Evolutionary conservation across 129 eudicot genomes (phyloP).

Genomic region (Lonicera japonica): DNA sequence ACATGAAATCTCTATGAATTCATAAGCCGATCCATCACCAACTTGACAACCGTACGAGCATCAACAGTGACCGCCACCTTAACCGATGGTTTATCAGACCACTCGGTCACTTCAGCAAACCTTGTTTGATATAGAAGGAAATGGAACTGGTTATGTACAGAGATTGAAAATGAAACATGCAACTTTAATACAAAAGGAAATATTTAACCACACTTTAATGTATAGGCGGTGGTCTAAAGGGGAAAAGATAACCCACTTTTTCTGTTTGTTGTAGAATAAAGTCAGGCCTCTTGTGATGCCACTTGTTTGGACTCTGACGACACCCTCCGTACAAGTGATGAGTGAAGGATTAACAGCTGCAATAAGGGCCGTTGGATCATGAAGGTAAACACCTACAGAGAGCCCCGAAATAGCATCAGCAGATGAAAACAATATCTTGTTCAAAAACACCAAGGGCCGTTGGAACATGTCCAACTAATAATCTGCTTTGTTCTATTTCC

Average conservation of each 20-base stretch:
- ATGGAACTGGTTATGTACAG: too few species aligned
- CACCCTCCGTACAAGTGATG: constrained; percentile 79
- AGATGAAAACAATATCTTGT: constrained; percentile 7
- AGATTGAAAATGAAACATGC: too few species aligned
- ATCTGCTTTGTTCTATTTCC: not conserved
- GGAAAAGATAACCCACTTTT: constrained; percentile 45
- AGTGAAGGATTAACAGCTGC: constrained; percentile 91
- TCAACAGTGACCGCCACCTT: constrained; percentile 99
- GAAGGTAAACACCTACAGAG: constrained; percentile 81
- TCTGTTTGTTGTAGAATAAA: constrained; percentile 75
- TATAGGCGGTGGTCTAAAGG: too few species aligned
- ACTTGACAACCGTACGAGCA: constrained; percentile 54
- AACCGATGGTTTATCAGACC: constrained; percentile 78
- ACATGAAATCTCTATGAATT: constrained; percentile 18
- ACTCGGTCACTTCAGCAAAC: constrained; percentile 82
- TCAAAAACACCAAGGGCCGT: constrained; percentile 1
- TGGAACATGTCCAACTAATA: not conserved
- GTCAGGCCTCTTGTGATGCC: constrained; percentile 94
- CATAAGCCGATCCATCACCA: constrained; percentile 90
- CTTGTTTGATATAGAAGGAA: constrained; percentile 25
- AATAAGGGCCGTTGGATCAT: constrained; percentile 79
- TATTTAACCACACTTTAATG: too few species aligned
- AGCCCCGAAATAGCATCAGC: constrained; percentile 17
- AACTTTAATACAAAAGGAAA: too few species aligned
- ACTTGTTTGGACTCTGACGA: constrained; percentile 74